Evolutionary conservation across 306 rosid genomes (phyloP), one percentile per base, ranked within the genome.

Genomic region (Crataegus laevigata): DNA sequence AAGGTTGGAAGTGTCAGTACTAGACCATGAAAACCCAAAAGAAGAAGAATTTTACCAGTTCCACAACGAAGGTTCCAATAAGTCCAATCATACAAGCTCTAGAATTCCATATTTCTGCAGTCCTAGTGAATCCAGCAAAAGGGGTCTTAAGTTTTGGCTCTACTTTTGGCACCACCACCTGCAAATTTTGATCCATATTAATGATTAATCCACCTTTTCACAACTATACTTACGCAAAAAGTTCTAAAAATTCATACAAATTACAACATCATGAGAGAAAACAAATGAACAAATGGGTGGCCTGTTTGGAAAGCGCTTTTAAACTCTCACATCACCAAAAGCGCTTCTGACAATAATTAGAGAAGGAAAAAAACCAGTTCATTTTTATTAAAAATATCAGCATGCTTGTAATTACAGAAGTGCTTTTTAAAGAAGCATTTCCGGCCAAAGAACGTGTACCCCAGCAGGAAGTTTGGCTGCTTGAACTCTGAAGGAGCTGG

Each of bases 51-150:
- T 87, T 89, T 65, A 90, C 98, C 89, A 84, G 71, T 81, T 92
- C 99, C 2, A 92, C 86, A 50, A 96, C 58, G 81, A 96, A 96
- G 72, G 68, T 82, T 65, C 98, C 99, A 71, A 96, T 81, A 30
- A 96, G 79, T 54, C 99, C 99, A 64, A 96, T 92, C 98, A 96
- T 94, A 73, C 96, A 86, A 67, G 99, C 96, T 82, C 99, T 92
- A 22, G 99, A 90, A 75, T 94, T 94, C 99, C 98, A 94, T 76
- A 79, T 64, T 82, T 96, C 99, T 62, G 98, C 99, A 15, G 94
- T 87, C 76, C 26, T 90, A 11, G 98, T 96, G 85, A 96, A 96
- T 59, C 99, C 99, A 72, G 84, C 82, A 85, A 92, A 90, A 10
- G 98, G 96, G 68, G 96, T 78, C 42, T 58, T 60, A 59, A 96